Percentiles rank a stretch among this genome's conserved stretches.
phyloP scores from a whole-genome alignment of 129 eudicot genomes.

The Saussurea involucrata region DNA sequence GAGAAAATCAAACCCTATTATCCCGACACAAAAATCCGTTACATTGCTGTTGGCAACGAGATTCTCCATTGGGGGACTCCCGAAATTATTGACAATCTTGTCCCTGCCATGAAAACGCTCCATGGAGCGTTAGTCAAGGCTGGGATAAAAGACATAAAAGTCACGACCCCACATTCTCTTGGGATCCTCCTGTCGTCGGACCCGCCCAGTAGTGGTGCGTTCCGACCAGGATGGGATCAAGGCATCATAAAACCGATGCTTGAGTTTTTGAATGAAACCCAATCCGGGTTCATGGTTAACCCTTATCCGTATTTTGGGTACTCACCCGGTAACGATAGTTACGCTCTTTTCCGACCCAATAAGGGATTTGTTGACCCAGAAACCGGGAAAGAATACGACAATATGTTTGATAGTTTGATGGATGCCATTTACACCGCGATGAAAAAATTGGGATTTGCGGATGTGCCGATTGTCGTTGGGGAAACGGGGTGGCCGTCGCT shows the following conservation, averaged over 20 bases:
- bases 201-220: conserved; percentile 56
- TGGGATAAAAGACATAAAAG: conserved; percentile 33
- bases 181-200: conserved; percentile 33
- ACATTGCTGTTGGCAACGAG: conserved; percentile 62
- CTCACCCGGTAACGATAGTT: conserved; percentile 26
- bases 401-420: conserved; percentile 50
- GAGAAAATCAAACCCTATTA: conserved; percentile 38
- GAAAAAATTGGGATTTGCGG: conserved; percentile 43
- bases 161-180: conserved; percentile 54
- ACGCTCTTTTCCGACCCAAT: conserved; percentile 39
- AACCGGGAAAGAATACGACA: conserved; percentile 39
- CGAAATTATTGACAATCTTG: conserved; percentile 28
- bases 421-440: conserved; percentile 53
- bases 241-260: conserved; percentile 50
- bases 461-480: conserved; percentile 50
- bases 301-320: conserved; percentile 51
- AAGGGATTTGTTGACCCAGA: conserved; percentile 33
- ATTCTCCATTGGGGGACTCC: conserved; percentile 40
- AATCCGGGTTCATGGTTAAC: conserved; percentile 46
- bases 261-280: conserved; percentile 36
- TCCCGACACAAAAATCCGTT: conserved; percentile 45
- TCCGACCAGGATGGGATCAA: conserved; percentile 42
- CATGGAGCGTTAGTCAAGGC: conserved; percentile 33
- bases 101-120: conserved; percentile 47
- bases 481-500: conserved; percentile 74